Conservation (phyloP, 228 moss, liverwort and hornwort species). For the Sphagnum magellanicum region DNA sequence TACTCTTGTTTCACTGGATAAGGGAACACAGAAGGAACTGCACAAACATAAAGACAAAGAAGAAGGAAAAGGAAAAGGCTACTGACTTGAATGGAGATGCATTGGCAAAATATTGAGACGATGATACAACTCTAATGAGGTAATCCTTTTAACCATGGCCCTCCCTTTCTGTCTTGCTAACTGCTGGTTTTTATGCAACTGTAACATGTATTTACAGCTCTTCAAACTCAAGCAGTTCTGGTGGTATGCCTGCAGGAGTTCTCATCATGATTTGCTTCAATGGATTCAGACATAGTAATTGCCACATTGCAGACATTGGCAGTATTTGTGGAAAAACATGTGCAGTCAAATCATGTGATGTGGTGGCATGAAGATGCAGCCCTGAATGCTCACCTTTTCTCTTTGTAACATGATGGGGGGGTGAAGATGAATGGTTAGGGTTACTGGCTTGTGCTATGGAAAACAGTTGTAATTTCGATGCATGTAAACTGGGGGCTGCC, state of each 20-base stretch:
- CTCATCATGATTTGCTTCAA: conserved; percentile 82
- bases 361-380: conserved; percentile 94
- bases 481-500: conserved; percentile 79
- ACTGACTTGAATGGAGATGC: too few species aligned
- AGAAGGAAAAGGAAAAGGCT: too few species aligned
- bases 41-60: too few species aligned
- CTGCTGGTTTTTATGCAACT: too few species aligned
- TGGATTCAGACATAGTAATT: conserved; percentile 88
- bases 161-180: too few species aligned
- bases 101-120: too few species aligned
- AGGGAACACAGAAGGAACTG: too few species aligned
- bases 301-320: conserved; percentile 91
- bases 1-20: too few species aligned
- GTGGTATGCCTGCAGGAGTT: conserved; percentile 67
- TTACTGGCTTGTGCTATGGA: conserved; percentile 77
- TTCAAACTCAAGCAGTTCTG: too few species aligned
- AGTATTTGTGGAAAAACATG: conserved; percentile 90
- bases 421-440: conserved; percentile 94
- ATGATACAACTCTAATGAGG: conserved; percentile 86
- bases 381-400: conserved; percentile 93
- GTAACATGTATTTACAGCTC: too few species aligned
- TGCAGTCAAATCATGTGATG: conserved; percentile 89
- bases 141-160: conserved; percentile 1
- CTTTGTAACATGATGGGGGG: conserved; percentile 98
- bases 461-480: conserved; percentile 72